Conservation (phyloP, 495 filamentous ascomycete species). For the Hypomontagnella submonticulosa region DNA sequence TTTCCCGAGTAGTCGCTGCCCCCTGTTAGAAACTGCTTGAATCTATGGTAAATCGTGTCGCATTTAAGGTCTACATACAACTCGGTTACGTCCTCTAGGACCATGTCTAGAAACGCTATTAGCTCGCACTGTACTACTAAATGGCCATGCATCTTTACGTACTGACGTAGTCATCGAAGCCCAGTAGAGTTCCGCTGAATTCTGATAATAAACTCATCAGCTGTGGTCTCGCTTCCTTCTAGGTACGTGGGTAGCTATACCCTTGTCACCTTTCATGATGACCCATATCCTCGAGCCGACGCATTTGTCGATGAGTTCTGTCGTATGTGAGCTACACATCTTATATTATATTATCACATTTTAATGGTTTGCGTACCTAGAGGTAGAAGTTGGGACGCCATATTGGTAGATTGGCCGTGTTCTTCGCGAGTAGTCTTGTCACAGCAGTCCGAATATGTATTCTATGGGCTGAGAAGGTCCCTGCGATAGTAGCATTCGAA, state of each 20-base stretch:
- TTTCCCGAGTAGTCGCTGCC: conserved; percentile 88
- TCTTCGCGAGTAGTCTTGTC: background rate
- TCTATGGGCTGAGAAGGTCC: too few relatives aligned
- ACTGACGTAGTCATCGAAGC: conserved; percentile 99
- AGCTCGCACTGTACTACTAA: conserved; percentile 11
- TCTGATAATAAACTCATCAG: conserved; percentile 64
- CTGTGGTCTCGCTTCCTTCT: background rate
- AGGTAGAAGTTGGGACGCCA: conserved; percentile 85
- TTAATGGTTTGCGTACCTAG: conserved; percentile 64
- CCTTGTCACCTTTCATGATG: conserved; percentile 99
- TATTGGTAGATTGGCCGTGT: conserved; percentile 45
- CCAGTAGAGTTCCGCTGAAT: conserved; percentile 90
- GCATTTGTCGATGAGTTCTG: conserved; percentile 98
- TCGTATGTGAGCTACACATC: conserved; percentile 28
- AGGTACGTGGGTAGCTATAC: conserved; percentile 53
- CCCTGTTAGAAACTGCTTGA: conserved; percentile 18
- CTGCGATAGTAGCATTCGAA: too few relatives aligned
- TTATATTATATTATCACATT: conserved; percentile 1
- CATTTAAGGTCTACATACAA: conserved; percentile 70
- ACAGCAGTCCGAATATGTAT: background rate
- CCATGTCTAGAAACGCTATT: conserved; percentile 78
- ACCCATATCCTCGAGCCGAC: conserved; percentile 98
- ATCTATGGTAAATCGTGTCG: background rate
- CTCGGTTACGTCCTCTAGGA: conserved; percentile 95
- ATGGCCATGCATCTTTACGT: conserved; percentile 59